These are phyloP conservation scores for Lentinula lateritia DNA, from an alignment of 768 basidiomycete genomes.

Conservation along the genomic window DNA sequence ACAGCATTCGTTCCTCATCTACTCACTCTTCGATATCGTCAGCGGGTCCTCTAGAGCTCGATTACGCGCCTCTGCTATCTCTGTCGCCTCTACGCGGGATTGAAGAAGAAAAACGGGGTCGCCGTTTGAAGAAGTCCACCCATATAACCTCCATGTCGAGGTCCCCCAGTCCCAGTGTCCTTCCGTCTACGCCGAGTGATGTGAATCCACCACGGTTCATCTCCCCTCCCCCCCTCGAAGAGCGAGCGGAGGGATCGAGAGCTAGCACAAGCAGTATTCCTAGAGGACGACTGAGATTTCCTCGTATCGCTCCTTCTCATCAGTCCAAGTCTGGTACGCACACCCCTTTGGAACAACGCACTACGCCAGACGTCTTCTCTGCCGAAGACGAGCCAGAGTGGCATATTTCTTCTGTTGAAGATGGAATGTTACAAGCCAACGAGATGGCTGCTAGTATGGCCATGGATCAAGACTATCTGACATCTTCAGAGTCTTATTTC, in stretches of 20 bases:
- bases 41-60: conserved; percentile 23
- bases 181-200: conserved; percentile 41
- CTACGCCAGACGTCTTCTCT: not conserved
- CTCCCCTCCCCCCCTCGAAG: not conserved
- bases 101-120: conserved; percentile 20
- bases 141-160: conserved; percentile 26
- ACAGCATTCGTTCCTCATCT: conserved; percentile 17
- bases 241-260: not conserved
- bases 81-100: conserved; percentile 8
- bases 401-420: not conserved
- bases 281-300: not conserved
- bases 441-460: not conserved
- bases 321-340: not conserved
- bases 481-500: not conserved
- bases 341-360: not conserved
- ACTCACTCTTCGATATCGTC: conserved; percentile 13
- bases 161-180: conserved; percentile 43
- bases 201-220: not conserved
- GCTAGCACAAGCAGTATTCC: not conserved
- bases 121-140: conserved; percentile 19
- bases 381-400: not conserved
- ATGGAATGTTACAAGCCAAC: not conserved
- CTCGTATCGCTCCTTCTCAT: not conserved
- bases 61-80: conserved; percentile 15
- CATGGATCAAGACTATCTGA: conserved; percentile 1